Evolutionary conservation across 1,139 yeast genomes (phyloP).

Genomic region (Saccharomyces pastorianus): DNA sequence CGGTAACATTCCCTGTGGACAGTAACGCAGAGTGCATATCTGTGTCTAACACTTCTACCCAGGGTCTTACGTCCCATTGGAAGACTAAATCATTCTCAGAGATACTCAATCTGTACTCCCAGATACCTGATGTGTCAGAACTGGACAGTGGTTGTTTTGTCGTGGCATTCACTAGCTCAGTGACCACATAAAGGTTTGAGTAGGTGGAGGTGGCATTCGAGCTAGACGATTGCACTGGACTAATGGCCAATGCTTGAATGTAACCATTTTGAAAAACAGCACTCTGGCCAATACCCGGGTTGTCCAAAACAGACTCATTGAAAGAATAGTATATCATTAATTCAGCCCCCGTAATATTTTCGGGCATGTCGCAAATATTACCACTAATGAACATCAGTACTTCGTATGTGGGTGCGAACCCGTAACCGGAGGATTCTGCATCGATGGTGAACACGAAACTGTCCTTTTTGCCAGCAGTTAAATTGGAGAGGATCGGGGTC

Average conservation of each 20-base stretch:
- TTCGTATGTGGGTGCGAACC: constrained; percentile 36
- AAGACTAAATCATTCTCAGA: constrained; percentile 59
- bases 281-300: constrained; percentile 18
- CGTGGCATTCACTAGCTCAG: constrained; percentile 20
- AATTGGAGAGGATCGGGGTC: constrained; percentile 24
- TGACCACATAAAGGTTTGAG: constrained; percentile 40
- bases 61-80: constrained; percentile 58
- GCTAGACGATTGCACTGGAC: constrained; percentile 26
- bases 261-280: constrained; percentile 43
- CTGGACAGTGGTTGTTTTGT: constrained; percentile 32
- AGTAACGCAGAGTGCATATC: constrained; percentile 67
- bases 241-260: constrained; percentile 47
- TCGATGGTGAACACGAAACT: constrained; percentile 21
- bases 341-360: constrained; percentile 32
- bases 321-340: constrained; percentile 46
- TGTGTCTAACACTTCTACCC: constrained; percentile 60
- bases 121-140: constrained; percentile 15
- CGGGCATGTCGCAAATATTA: constrained; percentile 48
- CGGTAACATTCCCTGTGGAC: constrained; percentile 52
- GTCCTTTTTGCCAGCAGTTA: constrained; percentile 21
- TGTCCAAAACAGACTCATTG: constrained; percentile 36
- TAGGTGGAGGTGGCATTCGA: constrained; percentile 12
- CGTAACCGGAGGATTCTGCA: constrained; percentile 11
- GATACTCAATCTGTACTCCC: constrained; percentile 63
- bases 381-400: constrained; percentile 53